phyloP scores from a whole-genome alignment of 768 basidiomycete species.

The Tricholoma sp. region DNA sequence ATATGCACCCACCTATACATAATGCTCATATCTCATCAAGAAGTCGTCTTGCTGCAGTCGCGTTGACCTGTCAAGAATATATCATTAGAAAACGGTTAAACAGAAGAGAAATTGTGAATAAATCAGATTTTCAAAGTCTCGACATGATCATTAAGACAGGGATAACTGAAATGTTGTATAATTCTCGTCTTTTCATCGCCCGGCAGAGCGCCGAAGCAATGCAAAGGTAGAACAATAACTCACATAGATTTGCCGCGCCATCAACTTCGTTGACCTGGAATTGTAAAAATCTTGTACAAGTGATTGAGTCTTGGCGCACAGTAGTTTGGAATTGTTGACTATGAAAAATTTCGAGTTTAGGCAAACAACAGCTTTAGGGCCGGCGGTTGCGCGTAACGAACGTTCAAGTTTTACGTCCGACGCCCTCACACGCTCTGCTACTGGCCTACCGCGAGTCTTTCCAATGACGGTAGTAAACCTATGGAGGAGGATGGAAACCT shows the following conservation, averaged over 20 bases:
- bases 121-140: constrained; percentile 28
- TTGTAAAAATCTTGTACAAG: background rate
- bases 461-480: too few relatives aligned
- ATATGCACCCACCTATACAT: background rate
- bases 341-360: background rate
- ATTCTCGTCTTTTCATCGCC: constrained; percentile 19
- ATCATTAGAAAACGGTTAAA: background rate
- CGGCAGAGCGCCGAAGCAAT: background rate
- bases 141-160: constrained; percentile 30
- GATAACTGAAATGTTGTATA: constrained; percentile 29
- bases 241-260: background rate
- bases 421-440: too few relatives aligned
- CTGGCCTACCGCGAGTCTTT: too few relatives aligned
- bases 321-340: background rate
- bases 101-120: background rate
- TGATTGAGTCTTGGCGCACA: background rate
- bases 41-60: background rate
- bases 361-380: background rate
- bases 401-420: too few relatives aligned
- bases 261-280: background rate
- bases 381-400: background rate
- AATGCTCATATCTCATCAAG: background rate
- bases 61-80: background rate
- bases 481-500: too few relatives aligned
- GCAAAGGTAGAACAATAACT: background rate